Conservation (phyloP, 805 yeast genomes). For the Suhomyces faveliae region DNA sequence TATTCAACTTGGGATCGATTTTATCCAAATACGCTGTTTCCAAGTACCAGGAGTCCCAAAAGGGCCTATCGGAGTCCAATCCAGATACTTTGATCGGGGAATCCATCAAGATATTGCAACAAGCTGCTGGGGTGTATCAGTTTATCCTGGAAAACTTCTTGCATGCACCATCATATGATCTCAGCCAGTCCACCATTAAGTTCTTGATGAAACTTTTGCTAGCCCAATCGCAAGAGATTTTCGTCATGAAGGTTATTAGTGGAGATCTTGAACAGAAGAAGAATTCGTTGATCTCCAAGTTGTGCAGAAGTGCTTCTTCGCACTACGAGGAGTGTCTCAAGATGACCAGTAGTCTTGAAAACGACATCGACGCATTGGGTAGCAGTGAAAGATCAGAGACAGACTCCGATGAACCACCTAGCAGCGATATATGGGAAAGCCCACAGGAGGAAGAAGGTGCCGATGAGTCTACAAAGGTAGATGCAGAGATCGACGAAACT, state of each 20-base stretch:
- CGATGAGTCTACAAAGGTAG: slow-evolving; percentile 14
- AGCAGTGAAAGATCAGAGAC: slow-evolving; percentile 5
- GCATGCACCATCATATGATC: slow-evolving; percentile 84
- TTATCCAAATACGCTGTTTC: slow-evolving; percentile 49
- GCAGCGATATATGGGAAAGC: slow-evolving; percentile 4
- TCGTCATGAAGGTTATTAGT: slow-evolving; percentile 59
- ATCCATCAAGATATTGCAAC: slow-evolving; percentile 62
- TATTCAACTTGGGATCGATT: slow-evolving; percentile 74
- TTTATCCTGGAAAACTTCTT: slow-evolving; percentile 76
- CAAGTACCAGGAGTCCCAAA: slow-evolving; percentile 29
- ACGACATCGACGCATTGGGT: slow-evolving; percentile 5
- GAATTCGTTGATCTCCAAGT: slow-evolving; percentile 69
- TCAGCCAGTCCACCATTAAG: slow-evolving; percentile 63
- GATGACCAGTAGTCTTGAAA: slow-evolving; percentile 32
- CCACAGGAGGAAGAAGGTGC: slow-evolving; percentile 1
- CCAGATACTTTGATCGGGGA: slow-evolving; percentile 48
- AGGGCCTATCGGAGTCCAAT: slow-evolving; percentile 5
- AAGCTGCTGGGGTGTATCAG: slow-evolving; percentile 74
- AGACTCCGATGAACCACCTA: slow-evolving; percentile 7
- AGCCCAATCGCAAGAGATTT: slow-evolving; percentile 89
- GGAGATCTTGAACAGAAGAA: slow-evolving; percentile 52
- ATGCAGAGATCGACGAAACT: slow-evolving; percentile 31
- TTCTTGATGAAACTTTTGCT: slow-evolving; percentile 65
- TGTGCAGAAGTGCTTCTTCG: slow-evolving; percentile 61
- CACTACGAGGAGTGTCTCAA: slow-evolving; percentile 54